Evolutionary conservation across 2,329 filamentous ascomycete genomes (phyloP).

Genomic region (Arthrobotrys sphaeroides): DNA sequence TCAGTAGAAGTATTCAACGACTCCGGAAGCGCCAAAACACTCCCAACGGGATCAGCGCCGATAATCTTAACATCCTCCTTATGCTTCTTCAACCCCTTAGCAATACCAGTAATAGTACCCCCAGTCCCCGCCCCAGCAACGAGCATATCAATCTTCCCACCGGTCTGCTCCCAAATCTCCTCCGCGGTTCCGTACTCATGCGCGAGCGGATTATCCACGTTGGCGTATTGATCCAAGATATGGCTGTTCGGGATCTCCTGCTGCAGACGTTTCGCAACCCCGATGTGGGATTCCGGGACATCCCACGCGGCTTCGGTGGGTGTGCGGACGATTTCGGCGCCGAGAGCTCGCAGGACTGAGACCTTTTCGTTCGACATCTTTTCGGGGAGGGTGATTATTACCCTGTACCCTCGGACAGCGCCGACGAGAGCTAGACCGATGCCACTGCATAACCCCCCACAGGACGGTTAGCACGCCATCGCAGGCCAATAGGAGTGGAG

Average conservation of each 20-base stretch:
- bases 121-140: conserved; percentile 94
- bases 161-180: conserved; percentile 93
- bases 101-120: conserved; percentile 91
- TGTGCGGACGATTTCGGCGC: conserved; percentile 96
- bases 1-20: conserved; percentile 80
- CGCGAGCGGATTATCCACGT: conserved; percentile 87
- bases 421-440: conserved; percentile 94
- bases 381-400: conserved; percentile 97
- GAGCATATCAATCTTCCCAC: conserved; percentile 80
- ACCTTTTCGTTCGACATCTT: conserved; percentile 99
- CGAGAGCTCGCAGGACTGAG: conserved; percentile 88
- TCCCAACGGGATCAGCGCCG: conserved; percentile 90
- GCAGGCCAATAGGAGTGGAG: neutral
- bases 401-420: conserved; percentile 96
- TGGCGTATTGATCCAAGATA: conserved; percentile 96
- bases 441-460: conserved; percentile 65
- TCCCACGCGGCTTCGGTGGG: conserved; percentile 96
- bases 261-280: conserved; percentile 85
- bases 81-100: conserved; percentile 83
- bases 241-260: conserved; percentile 97
- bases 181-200: conserved; percentile 95
- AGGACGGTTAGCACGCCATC: conserved; percentile 57
- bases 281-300: conserved; percentile 94
- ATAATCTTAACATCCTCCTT: conserved; percentile 85
- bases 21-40: conserved; percentile 85